phyloP scores from a whole-genome alignment of 73 alveolate genomes.

The Paramecium octaurelia region DNA sequence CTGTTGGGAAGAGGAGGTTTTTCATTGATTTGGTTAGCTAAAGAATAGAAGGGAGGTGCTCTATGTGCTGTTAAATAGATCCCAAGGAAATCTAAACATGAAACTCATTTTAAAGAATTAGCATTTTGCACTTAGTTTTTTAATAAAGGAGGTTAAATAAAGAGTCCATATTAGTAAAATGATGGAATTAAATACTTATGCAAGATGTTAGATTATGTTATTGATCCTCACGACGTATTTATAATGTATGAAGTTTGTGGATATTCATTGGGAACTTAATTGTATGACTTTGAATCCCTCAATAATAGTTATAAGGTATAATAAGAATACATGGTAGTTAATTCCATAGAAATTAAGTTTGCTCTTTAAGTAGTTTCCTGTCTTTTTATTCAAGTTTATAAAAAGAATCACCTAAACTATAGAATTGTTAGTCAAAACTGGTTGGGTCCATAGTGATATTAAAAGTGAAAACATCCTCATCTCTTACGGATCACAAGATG shows the following conservation, averaged over 20 bases:
- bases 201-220: slow-evolving; percentile 22
- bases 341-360: slow-evolving; percentile 33
- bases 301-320: slow-evolving; percentile 13
- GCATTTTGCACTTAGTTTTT: slow-evolving; percentile 53
- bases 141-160: slow-evolving; percentile 47
- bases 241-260: slow-evolving; percentile 60
- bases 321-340: slow-evolving; percentile 20
- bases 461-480: slow-evolving; percentile 60
- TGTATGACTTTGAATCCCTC: slow-evolving; percentile 47
- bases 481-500: background rate
- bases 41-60: background rate
- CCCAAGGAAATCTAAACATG: slow-evolving; percentile 49
- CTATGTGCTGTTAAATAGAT: slow-evolving; percentile 48
- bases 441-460: slow-evolving; percentile 61
- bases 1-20: slow-evolving; percentile 63
- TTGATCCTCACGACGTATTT: slow-evolving; percentile 36
- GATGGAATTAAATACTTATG: slow-evolving; percentile 35
- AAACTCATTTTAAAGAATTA: slow-evolving; percentile 55
- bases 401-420: background rate
- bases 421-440: background rate
- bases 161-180: background rate
- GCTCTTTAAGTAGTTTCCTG: background rate
- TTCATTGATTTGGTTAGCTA: slow-evolving; percentile 60
- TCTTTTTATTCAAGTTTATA: background rate
- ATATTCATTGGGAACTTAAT: slow-evolving; percentile 53